phyloP scores from a whole-genome alignment of 441 rosid species.

The Aquilaria agallochum region DNA sequence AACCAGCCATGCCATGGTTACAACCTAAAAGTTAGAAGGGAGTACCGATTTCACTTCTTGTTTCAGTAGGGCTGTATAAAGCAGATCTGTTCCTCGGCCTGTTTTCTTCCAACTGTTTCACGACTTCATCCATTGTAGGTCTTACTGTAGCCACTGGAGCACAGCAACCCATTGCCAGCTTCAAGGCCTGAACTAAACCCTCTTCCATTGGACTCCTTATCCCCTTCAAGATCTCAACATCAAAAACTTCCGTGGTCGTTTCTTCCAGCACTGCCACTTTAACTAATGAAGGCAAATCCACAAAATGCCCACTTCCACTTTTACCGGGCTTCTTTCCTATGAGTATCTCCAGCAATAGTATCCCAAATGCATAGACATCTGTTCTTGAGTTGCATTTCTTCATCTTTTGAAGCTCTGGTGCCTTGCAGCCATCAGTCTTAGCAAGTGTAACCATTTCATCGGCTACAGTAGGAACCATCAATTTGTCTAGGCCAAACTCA shows the following conservation, averaged over 20 bases:
- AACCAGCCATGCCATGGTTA: conserved; percentile 4
- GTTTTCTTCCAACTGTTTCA: conserved; percentile 86
- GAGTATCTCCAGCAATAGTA: conserved; percentile 73
- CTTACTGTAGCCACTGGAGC: conserved; percentile 82
- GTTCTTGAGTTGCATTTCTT: conserved; percentile 86
- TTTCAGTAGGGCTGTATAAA: conserved; percentile 76
- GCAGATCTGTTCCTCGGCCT: conserved; percentile 92
- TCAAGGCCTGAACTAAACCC: conserved; percentile 85
- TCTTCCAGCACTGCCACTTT: conserved; percentile 89
- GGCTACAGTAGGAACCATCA: conserved; percentile 77
- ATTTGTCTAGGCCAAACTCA: conserved; percentile 80
- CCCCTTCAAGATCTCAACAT: conserved; percentile 69
- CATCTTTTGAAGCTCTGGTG: conserved; percentile 89
- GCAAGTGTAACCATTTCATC: conserved; percentile 83
- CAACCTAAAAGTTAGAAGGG: conserved; percentile 37
- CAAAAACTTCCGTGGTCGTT: conserved; percentile 83
- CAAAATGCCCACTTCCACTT: conserved; percentile 48
- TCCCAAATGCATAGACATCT: conserved; percentile 84
- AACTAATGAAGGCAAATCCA: conserved; percentile 73
- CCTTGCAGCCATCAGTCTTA: conserved; percentile 75
- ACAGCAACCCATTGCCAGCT: conserved; percentile 93
- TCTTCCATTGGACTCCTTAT: conserved; percentile 92
- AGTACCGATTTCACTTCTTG: conserved; percentile 71
- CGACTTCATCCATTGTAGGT: conserved; percentile 87
- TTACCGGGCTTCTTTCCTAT: conserved; percentile 86